These are phyloP conservation scores for Biscutella laevigata DNA, from an alignment of 441 rosid species.

Conservation along the genomic window DNA sequence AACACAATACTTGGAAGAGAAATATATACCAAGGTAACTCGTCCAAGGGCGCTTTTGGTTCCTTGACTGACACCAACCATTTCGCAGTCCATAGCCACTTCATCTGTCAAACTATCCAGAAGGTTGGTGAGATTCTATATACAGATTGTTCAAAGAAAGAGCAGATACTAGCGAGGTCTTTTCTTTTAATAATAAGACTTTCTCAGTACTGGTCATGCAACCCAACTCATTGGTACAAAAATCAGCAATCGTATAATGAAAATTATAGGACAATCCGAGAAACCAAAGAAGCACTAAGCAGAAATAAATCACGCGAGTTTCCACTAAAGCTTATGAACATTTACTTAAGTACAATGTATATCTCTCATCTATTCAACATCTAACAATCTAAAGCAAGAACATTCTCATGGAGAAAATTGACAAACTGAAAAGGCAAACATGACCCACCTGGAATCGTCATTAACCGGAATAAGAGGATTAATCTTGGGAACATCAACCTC, in stretches of 20 bases:
- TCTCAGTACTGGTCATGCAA: not conserved
- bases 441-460: conserved; percentile 60
- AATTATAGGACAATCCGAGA: not conserved
- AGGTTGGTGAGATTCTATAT: conserved; percentile 16
- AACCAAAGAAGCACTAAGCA: not conserved
- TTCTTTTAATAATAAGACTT: not conserved
- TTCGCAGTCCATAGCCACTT: conserved; percentile 89
- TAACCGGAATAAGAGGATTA: conserved; percentile 51
- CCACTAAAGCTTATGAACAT: not conserved
- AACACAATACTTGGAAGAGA: not conserved
- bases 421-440: not conserved
- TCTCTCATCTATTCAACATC: not conserved
- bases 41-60: conserved; percentile 89
- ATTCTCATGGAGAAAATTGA: too few species aligned
- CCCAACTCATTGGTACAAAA: not conserved
- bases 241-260: not conserved
- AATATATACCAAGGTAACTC: conserved; percentile 68
- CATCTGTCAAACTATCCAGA: conserved; percentile 70
- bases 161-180: not conserved
- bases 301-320: not conserved
- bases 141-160: not conserved
- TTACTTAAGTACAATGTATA: not conserved
- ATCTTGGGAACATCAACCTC: conserved; percentile 37
- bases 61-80: conserved; percentile 93
- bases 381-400: not conserved